Percentiles rank a stretch among this genome's conserved stretches.
Conservation (phyloP, 208 protist genomes). For the Trypanosoma vivax region DNA sequence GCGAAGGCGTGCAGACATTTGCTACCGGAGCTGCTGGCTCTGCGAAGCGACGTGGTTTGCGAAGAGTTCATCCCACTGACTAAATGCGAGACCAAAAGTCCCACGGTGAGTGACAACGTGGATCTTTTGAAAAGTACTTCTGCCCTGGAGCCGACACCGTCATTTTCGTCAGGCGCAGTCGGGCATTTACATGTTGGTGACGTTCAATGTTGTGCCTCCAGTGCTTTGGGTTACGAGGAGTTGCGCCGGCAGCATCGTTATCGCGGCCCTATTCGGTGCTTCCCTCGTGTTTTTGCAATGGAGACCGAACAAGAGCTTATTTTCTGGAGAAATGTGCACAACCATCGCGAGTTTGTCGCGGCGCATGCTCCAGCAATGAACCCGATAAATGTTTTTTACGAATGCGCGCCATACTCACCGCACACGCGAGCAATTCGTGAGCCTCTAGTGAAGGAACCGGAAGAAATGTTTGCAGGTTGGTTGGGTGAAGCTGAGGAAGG, state of each 20-base stretch:
- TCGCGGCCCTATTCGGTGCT: slow-evolving; percentile 58
- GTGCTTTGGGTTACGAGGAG: slow-evolving; percentile 8
- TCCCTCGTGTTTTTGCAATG: slow-evolving; percentile 74
- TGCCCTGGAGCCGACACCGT: no score
- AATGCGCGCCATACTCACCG: slow-evolving; percentile 57
- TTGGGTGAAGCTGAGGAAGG: no score
- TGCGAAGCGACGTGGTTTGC: slow-evolving; percentile 37
- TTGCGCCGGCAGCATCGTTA: slow-evolving; percentile 41
- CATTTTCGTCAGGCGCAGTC: no score
- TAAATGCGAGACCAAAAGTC: not conserved
- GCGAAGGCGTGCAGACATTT: slow-evolving; percentile 20
- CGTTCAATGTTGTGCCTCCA: not conserved
- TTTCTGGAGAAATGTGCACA: slow-evolving; percentile 53
- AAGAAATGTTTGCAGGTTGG: no score
- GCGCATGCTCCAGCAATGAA: slow-evolving; percentile 53
- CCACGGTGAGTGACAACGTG: not conserved
- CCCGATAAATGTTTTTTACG: slow-evolving; percentile 63
- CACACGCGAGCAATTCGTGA: no score
- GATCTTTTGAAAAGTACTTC: not conserved
- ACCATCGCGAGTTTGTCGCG: slow-evolving; percentile 57
- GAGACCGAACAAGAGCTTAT: slow-evolving; percentile 33
- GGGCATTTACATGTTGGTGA: not conserved
- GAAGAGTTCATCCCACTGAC: slow-evolving; percentile 66
- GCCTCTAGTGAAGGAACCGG: no score
- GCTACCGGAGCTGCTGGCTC: slow-evolving; percentile 34